Evolutionary conservation across 2,329 filamentous ascomycete genomes (phyloP).

Genomic region (Colletotrichum cereale): DNA sequence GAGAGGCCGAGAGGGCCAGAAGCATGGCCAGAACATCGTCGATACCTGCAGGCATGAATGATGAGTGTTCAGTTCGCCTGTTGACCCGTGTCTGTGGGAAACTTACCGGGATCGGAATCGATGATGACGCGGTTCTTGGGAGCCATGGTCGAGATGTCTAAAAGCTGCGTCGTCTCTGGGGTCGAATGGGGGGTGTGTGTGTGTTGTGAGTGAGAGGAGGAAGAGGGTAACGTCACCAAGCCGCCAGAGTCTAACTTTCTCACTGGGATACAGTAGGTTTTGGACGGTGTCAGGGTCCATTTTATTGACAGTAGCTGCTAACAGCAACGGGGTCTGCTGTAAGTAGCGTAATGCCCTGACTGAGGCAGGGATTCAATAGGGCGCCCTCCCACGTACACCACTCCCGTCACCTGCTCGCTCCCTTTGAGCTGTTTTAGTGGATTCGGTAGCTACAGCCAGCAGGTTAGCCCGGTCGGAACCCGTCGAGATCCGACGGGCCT

Average conservation of each 20-base stretch:
- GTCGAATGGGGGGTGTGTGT: not conserved
- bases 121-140: slow-evolving; percentile 87
- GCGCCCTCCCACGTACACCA: not conserved
- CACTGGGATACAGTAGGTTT: not conserved
- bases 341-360: not conserved
- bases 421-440: not conserved
- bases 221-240: not conserved
- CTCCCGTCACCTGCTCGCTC: not conserved
- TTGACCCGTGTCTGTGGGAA: not conserved
- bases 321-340: not conserved
- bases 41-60: slow-evolving; percentile 70
- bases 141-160: slow-evolving; percentile 62
- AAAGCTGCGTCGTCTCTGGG: not conserved
- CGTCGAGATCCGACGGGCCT: not conserved
- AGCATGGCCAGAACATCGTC: slow-evolving; percentile 93
- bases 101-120: slow-evolving; percentile 88
- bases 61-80: slow-evolving; percentile 3
- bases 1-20: slow-evolving; percentile 83
- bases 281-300: not conserved
- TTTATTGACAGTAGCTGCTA: not conserved
- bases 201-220: not conserved
- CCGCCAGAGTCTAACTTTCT: not conserved
- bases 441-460: not conserved
- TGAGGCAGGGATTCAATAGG: not conserved
- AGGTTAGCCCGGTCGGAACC: not conserved